phyloP scores from a whole-genome alignment of 805 yeast genomes.

The Kluyveromyces aestuarii region DNA sequence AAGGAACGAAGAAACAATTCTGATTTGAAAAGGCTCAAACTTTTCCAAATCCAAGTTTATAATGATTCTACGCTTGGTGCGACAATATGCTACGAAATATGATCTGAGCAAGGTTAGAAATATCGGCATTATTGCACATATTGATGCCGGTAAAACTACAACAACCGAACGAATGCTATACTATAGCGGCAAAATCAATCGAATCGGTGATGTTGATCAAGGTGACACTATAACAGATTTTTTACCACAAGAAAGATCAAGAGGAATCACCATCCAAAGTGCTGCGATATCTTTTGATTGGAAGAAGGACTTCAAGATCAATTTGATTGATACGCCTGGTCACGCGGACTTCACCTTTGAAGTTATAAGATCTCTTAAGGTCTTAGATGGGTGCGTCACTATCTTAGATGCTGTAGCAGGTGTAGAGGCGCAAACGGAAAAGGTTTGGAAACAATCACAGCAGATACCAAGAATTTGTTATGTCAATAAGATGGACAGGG shows the following conservation, averaged over 20 bases:
- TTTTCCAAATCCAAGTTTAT: no score
- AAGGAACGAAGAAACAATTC: neutral
- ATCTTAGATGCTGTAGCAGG: conserved; percentile 95
- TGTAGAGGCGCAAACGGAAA: conserved; percentile 96
- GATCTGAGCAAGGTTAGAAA: conserved; percentile 45
- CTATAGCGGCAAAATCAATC: conserved; percentile 68
- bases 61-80: conserved; percentile 2
- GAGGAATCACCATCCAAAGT: conserved; percentile 94
- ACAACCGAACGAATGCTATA: conserved; percentile 95
- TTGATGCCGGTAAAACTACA: conserved; percentile 97
- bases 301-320: conserved; percentile 58
- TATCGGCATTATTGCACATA: conserved; percentile 97
- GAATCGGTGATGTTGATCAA: conserved; percentile 89
- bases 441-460: conserved; percentile 86
- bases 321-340: conserved; percentile 94
- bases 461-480: conserved; percentile 72
- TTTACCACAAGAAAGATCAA: conserved; percentile 75
- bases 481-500: conserved; percentile 92
- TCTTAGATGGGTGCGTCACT: conserved; percentile 89
- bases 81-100: conserved; percentile 9
- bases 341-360: conserved; percentile 97
- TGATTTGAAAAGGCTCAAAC: neutral
- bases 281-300: conserved; percentile 92
- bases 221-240: conserved; percentile 96
- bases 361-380: conserved; percentile 81